Evolutionary conservation across 352 stramenopile genomes (phyloP).

Genomic region (Hyaloperonospora arabidopsidis): DNA sequence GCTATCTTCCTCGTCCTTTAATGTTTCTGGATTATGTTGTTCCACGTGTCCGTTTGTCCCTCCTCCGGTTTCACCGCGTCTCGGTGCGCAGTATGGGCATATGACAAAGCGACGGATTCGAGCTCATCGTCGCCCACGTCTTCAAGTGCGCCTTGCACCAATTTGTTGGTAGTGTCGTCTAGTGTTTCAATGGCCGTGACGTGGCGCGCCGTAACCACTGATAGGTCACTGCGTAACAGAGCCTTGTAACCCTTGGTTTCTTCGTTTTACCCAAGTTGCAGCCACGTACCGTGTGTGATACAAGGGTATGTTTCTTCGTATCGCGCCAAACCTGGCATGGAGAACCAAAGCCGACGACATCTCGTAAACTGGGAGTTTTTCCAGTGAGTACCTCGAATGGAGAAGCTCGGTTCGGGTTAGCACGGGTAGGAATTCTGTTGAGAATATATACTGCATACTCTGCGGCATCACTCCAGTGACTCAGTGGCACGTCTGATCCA

Average conservation of each 20-base stretch:
- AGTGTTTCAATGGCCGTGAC: conserved; percentile 9
- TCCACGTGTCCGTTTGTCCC: too few species aligned
- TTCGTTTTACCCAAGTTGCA: neutral
- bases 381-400: neutral
- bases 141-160: too few species aligned
- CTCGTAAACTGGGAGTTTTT: neutral
- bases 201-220: neutral
- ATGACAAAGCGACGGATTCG: too few species aligned
- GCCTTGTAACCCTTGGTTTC: conserved; percentile 1
- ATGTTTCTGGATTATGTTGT: too few species aligned
- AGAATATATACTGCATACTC: conserved; percentile 23
- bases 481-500: conserved; percentile 13
- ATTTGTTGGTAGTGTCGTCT: neutral
- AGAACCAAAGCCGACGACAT: conserved; percentile 1
- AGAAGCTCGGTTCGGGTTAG: neutral
- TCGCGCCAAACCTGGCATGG: neutral
- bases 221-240: neutral
- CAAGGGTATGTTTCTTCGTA: neutral
- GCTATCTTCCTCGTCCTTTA: too few species aligned
- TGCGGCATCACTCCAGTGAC: conserved; percentile 19
- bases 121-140: too few species aligned
- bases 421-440: neutral
- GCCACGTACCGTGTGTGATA: neutral
- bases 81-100: too few species aligned
- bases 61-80: too few species aligned